phyloP scores from a whole-genome alignment of 108 stramenopile species.

The Skeletonema potamos region DNA sequence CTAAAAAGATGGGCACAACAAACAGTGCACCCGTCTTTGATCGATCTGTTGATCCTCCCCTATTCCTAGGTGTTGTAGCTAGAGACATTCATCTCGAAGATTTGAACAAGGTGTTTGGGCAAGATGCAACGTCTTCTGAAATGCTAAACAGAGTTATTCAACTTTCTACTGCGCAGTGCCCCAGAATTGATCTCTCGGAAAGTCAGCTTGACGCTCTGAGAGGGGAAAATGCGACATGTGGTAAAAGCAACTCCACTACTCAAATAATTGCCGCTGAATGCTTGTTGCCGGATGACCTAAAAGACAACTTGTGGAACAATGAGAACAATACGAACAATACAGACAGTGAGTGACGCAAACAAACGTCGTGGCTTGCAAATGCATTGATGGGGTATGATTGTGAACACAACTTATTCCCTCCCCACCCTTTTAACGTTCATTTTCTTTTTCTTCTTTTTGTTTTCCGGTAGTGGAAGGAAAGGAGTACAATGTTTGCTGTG shows the following conservation, averaged over 20 bases:
- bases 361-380: neutral
- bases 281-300: too few relatives aligned
- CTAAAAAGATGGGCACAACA: slow-evolving; percentile 44
- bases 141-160: slow-evolving; percentile 33
- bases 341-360: slow-evolving; percentile 14
- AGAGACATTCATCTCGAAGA: slow-evolving; percentile 27
- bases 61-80: slow-evolving; percentile 38
- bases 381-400: too few relatives aligned
- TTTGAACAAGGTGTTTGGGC: slow-evolving; percentile 22
- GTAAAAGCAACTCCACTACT: slow-evolving; percentile 2
- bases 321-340: too few relatives aligned
- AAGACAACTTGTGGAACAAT: slow-evolving; percentile 33
- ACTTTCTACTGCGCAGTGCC: slow-evolving; percentile 37
- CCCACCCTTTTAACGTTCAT: neutral
- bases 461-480: slow-evolving; percentile 8
- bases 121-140: slow-evolving; percentile 13
- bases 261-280: slow-evolving; percentile 18
- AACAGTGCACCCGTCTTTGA: slow-evolving; percentile 65
- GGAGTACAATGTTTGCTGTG: slow-evolving; percentile 20
- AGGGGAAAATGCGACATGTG: slow-evolving; percentile 29
- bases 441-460: neutral
- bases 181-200: slow-evolving; percentile 21
- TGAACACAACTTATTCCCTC: too few relatives aligned
- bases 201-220: slow-evolving; percentile 42
- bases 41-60: slow-evolving; percentile 18